Evolutionary conservation across 2,329 filamentous ascomycete genomes (phyloP), one percentile per base, ranked within the genome.

Genomic region (Trichophyton equinum): DNA sequence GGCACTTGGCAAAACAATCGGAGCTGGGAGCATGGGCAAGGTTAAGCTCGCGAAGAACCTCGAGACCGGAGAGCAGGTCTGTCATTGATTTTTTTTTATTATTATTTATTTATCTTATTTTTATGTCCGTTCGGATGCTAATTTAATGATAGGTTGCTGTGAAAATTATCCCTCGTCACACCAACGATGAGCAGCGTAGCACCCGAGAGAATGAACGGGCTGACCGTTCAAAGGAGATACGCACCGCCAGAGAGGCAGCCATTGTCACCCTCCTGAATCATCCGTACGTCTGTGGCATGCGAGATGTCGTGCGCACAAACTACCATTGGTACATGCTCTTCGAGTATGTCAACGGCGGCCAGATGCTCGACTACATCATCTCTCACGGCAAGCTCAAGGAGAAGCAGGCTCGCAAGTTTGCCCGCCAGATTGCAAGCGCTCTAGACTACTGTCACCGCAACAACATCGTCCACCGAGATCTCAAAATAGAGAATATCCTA

Each of bases 241-340:
- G 94, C 62, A 97, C 94, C 13, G 91, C 92, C 46, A 85, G 94
- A 70, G 94, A 99, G 74, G 92, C 94, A 47, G 94, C 94, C 67
- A 97, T 99, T 70, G 92, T 96, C 64, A 95, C 89, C 27, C 84
- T 99, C 56, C 82, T 96, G 61, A 90, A 91, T 70, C 94, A 97
- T 70, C 94, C 92, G 13, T 95, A 96, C 71, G 95, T 99, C 62
- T 97, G 94, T 73, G 91, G 89, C 62, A 88, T 99, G 82, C 85
- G 91, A 66, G 94, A 99, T 76, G 91, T 96, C 27, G 88, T 97
- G 61, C 87, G 91, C 62, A 97, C 94, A 58, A 92, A 94, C 70
- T 94, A 96, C 73, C 94, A 99, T 75, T 99, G 94, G 94, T 99
- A 99, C 76, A 99, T 99, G 94, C 85, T 99, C 58, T 99, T 96